Conservation (phyloP, 129 eudicot genomes). For the Cynara cardunculus region DNA sequence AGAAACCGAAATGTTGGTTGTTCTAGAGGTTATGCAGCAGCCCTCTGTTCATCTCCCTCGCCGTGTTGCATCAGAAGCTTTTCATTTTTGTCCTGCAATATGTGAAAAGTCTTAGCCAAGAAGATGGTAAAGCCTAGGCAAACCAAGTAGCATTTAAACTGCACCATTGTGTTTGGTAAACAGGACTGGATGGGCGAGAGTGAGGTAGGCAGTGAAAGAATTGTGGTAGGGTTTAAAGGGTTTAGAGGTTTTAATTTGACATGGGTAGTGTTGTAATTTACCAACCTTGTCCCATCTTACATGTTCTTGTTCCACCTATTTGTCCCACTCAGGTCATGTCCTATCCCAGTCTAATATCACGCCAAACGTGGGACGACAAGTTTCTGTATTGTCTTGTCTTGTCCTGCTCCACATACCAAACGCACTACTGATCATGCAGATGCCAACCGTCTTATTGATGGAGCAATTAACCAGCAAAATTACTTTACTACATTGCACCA, state of each 20-base stretch:
- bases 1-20: neutral
- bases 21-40: conserved; percentile 16
- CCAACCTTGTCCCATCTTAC: neutral
- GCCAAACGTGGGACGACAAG: neutral
- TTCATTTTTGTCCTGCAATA: conserved; percentile 18
- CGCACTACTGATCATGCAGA: no score
- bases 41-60: conserved; percentile 24
- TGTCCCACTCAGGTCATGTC: no score
- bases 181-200: no score
- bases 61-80: conserved; percentile 11
- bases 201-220: no score
- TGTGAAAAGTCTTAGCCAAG: neutral
- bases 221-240: no score
- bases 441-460: no score
- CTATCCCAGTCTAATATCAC: neutral
- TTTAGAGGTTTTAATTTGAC: neutral
- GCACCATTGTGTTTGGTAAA: no score
- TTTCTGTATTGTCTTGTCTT: neutral
- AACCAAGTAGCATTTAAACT: no score
- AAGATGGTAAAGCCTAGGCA: neutral
- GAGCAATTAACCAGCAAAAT: neutral
- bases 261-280: neutral
- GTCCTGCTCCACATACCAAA: neutral
- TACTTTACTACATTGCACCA: neutral
- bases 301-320: no score